Percentiles rank a stretch among this genome's conserved stretches.
These are phyloP conservation scores for Crithidia bombi DNA, from an alignment of 208 protist species.

Conservation along the genomic window DNA sequence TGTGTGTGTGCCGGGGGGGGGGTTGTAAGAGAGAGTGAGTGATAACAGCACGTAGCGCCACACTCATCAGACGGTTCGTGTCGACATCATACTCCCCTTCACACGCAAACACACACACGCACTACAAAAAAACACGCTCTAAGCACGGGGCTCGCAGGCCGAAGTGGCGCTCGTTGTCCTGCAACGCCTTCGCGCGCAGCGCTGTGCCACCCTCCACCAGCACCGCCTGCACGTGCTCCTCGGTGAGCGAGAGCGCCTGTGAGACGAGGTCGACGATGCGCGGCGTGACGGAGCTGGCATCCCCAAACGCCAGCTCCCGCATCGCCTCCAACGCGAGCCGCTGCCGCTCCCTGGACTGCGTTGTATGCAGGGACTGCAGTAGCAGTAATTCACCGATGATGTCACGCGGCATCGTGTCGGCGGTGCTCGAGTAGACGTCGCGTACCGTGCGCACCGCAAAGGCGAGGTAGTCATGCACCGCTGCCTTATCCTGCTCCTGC, in stretches of 20 bases:
- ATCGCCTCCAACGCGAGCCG: slow-evolving; percentile 53
- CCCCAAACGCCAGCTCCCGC: slow-evolving; percentile 46
- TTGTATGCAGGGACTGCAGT: slow-evolving; percentile 26
- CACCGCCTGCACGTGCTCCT: slow-evolving; percentile 60
- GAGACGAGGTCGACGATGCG: slow-evolving; percentile 34
- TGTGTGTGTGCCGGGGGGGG: too few species aligned
- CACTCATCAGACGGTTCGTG: not conserved
- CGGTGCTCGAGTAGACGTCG: slow-evolving; percentile 23
- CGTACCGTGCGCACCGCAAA: slow-evolving; percentile 26
- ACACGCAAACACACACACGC: not conserved
- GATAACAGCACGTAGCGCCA: too few species aligned
- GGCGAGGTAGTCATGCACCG: slow-evolving; percentile 10
- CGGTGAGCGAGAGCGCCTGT: slow-evolving; percentile 46
- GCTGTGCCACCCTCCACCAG: slow-evolving; percentile 50
- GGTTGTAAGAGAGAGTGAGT: too few species aligned
- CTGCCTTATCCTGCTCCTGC: slow-evolving; percentile 28
- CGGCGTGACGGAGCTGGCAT: slow-evolving; percentile 35
- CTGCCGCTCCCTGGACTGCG: slow-evolving; percentile 23
- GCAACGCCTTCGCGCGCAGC: slow-evolving; percentile 48
- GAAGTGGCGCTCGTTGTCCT: slow-evolving; percentile 5
- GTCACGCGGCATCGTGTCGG: slow-evolving; percentile 31
- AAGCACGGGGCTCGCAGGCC: slow-evolving; percentile 8
- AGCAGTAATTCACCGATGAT: slow-evolving; percentile 56
- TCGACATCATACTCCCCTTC: not conserved
- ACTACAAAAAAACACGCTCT: slow-evolving; percentile 2